A percentile compares a stretch with the other conserved stretches of the same genome.
Conservation (phyloP, 148 eudicot species). For the Chenopodium formosanum region DNA sequence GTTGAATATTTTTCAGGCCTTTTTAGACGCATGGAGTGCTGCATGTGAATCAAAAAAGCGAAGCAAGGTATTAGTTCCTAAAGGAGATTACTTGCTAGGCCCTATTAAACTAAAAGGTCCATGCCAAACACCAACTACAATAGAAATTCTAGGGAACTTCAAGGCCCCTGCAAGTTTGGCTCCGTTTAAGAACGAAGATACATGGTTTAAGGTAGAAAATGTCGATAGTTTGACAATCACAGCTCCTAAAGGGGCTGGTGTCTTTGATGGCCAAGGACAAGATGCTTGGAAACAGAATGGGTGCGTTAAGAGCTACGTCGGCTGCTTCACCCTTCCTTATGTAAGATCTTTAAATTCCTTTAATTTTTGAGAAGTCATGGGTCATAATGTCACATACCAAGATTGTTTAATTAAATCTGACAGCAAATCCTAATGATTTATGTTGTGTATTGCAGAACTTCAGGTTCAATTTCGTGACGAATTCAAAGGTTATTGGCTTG, state of each 20-base stretch:
- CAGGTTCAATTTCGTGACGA: conserved; percentile 43
- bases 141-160: conserved; percentile 52
- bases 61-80: conserved; percentile 47
- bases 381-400: too few relatives aligned
- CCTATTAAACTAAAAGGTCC: conserved; percentile 52
- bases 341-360: conserved; percentile 31
- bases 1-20: conserved; percentile 28
- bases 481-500: conserved; percentile 35
- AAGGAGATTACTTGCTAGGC: conserved; percentile 36
- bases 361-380: too few relatives aligned
- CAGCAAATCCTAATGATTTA: not conserved
- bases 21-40: conserved; percentile 45
- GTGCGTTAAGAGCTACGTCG: conserved; percentile 25
- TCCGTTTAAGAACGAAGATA: conserved; percentile 22
- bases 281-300: conserved; percentile 42
- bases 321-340: conserved; percentile 40
- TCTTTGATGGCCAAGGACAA: conserved; percentile 58
- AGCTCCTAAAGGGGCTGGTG: conserved; percentile 33
- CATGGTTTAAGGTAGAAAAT: conserved; percentile 45
- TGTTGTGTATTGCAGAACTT: conserved; percentile 37
- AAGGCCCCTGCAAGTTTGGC: conserved; percentile 44
- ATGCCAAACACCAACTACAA: conserved; percentile 39
- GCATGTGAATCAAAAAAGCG: conserved; percentile 49
- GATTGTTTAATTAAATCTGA: too few relatives aligned
- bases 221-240: conserved; percentile 37